Percentiles rank a stretch among this genome's conserved stretches.
Evolutionary conservation across 2,329 filamentous ascomycete genomes (phyloP).

Genomic region (Colletotrichum zoysiae): DNA sequence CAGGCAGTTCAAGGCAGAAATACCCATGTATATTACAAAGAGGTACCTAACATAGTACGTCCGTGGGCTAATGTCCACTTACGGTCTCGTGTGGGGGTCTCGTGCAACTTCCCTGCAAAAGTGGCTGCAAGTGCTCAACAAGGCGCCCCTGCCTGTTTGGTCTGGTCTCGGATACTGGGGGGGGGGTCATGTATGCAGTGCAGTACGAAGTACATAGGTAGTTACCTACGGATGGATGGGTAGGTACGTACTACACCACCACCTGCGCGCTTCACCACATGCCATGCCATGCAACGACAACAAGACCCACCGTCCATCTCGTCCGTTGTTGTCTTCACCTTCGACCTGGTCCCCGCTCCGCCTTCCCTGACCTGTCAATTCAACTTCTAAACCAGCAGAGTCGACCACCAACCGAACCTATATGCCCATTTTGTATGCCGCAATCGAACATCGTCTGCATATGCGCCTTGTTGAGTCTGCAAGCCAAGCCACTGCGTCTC

Average conservation of each 20-base stretch:
- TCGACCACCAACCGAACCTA: not conserved
- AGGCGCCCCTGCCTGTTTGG: slow-evolving; percentile 20
- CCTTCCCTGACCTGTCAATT: slow-evolving; percentile 23
- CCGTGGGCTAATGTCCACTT: slow-evolving; percentile 21
- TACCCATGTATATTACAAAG: too few relatives aligned
- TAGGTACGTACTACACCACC: not conserved
- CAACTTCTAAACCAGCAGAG: slow-evolving; percentile 16
- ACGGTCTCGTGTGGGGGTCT: slow-evolving; percentile 35
- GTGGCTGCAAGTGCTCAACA: slow-evolving; percentile 29
- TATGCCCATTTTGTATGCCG: not conserved
- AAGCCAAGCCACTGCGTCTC: slow-evolving; percentile 25
- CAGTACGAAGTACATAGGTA: too few relatives aligned
- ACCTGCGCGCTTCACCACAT: not conserved
- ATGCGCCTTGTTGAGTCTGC: slow-evolving; percentile 25
- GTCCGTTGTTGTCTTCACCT: slow-evolving; percentile 5
- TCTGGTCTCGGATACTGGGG: slow-evolving; percentile 23
- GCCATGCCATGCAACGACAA: slow-evolving; percentile 20
- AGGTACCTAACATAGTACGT: too few relatives aligned
- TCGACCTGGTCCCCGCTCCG: slow-evolving; percentile 1
- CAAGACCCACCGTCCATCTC: not conserved
- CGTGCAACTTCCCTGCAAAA: slow-evolving; percentile 30
- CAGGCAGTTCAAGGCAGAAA: slow-evolving; percentile 4
- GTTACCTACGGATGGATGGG: not conserved
- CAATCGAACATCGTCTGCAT: slow-evolving; percentile 15
- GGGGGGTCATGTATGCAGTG: too few relatives aligned